phyloP scores from a whole-genome alignment of 768 basidiomycete species.

The Phanerochaete sordida region DNA sequence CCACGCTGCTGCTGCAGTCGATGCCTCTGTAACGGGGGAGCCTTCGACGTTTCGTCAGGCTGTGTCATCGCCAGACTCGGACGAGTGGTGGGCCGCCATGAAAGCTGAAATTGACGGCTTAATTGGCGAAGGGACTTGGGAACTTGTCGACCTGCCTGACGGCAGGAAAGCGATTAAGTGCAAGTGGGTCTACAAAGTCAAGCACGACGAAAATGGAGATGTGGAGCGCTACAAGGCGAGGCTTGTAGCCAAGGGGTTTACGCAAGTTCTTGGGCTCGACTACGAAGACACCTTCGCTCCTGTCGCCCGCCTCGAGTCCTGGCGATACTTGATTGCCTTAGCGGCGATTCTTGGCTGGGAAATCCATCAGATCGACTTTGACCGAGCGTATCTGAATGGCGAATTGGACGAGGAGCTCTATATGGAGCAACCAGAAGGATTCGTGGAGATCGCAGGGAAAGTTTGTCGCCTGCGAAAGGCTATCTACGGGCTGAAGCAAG shows the following conservation, averaged over 20 bases:
- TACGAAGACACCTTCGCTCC: slow-evolving; percentile 27
- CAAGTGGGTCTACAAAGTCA: slow-evolving; percentile 31
- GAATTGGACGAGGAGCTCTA: not conserved
- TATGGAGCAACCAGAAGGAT: slow-evolving; percentile 16
- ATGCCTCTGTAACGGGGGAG: too few species aligned
- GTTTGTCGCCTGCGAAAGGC: slow-evolving; percentile 22
- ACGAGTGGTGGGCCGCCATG: not conserved
- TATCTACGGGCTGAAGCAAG: slow-evolving; percentile 41
- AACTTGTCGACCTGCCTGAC: not conserved
- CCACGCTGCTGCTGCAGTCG: too few species aligned
- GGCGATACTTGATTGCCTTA: not conserved
- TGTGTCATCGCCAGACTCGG: not conserved
- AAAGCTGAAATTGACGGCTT: not conserved
- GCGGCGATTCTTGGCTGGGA: not conserved
- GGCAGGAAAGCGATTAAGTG: slow-evolving; percentile 17
- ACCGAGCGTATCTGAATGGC: not conserved
- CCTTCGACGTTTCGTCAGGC: too few species aligned
- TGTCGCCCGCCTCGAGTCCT: not conserved
- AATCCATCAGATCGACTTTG: slow-evolving; percentile 1
- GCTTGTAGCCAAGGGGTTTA: slow-evolving; percentile 33
- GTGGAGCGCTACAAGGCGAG: slow-evolving; percentile 27
- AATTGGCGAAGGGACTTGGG: slow-evolving; percentile 5
- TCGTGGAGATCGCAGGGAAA: not conserved
- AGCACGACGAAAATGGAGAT: slow-evolving; percentile 22
- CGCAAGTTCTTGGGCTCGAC: slow-evolving; percentile 28